phyloP scores from a whole-genome alignment of 192 early-diverging fungal species.

The Coemansia aciculifera region DNA sequence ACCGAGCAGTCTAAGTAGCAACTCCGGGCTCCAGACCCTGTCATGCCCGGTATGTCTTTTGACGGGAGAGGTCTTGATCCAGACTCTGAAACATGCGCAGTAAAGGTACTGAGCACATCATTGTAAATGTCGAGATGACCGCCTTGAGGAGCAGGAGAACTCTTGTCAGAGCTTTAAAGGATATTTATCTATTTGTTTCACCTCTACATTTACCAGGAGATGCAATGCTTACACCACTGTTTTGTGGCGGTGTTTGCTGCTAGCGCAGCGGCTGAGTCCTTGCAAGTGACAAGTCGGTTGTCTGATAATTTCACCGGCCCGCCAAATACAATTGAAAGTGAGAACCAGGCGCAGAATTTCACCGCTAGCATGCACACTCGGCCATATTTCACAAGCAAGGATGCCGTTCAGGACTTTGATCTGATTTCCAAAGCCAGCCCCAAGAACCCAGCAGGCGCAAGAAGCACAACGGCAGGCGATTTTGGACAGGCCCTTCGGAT shows the following conservation, averaged over 20 bases:
- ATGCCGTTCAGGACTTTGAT: background rate
- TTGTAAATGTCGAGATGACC: background rate
- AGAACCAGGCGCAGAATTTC: background rate
- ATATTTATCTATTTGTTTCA: background rate
- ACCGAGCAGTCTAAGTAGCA: background rate
- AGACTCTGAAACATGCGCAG: background rate
- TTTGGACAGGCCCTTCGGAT: background rate
- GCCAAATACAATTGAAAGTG: background rate
- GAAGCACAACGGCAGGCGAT: background rate
- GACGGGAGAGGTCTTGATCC: background rate
- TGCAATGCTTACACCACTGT: background rate
- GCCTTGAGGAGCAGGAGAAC: background rate
- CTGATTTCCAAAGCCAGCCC: background rate
- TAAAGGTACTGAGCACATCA: background rate
- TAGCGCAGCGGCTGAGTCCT: background rate
- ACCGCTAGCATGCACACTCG: background rate
- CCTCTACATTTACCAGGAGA: background rate
- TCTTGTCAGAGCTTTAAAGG: background rate
- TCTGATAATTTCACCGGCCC: background rate
- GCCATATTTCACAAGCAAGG: background rate
- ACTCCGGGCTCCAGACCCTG: background rate
- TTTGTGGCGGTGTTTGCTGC: background rate
- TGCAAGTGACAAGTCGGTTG: background rate
- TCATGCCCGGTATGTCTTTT: background rate
- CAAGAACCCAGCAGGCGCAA: background rate